Conservation (phyloP, 108 stramenopile species). For the Stephanodiscus triporus region DNA sequence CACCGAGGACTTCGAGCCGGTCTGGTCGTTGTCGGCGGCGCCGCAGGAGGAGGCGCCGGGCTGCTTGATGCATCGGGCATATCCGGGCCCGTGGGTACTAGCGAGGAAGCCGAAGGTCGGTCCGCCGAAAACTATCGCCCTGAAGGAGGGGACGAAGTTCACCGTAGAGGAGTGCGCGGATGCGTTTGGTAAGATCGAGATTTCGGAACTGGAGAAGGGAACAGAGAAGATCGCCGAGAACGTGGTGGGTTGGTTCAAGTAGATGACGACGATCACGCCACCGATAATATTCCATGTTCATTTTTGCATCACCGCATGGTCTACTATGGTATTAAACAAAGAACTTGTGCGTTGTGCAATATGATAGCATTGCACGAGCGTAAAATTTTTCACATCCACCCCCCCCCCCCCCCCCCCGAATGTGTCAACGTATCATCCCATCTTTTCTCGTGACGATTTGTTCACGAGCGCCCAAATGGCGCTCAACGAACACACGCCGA, state of each 20-base stretch:
- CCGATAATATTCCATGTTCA: too few relatives aligned
- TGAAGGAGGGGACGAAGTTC: constrained; percentile 50
- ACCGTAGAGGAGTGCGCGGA: constrained; percentile 58
- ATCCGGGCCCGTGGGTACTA: constrained; percentile 72
- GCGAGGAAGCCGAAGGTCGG: constrained; percentile 84
- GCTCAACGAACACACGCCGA: constrained; percentile 19
- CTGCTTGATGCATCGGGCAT: constrained; percentile 71
- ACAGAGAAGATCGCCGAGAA: constrained; percentile 72
- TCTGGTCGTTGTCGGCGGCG: constrained; percentile 74
- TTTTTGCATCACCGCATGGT: too few relatives aligned
- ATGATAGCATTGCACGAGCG: neutral
- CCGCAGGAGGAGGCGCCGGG: constrained; percentile 77
- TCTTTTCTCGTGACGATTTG: neutral
- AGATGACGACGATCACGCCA: too few relatives aligned
- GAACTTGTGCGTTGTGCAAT: too few relatives aligned
- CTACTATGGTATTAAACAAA: neutral
- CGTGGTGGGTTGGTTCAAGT: constrained; percentile 78
- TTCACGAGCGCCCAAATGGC: constrained; percentile 25
- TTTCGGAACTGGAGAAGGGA: constrained; percentile 74
- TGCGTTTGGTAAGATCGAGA: constrained; percentile 59
- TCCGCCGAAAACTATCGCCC: constrained; percentile 62
- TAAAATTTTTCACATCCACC: too few relatives aligned
- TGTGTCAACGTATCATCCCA: too few relatives aligned
- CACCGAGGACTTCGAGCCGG: constrained; percentile 65
- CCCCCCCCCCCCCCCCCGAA: too few relatives aligned